Percentiles rank a stretch among this genome's conserved stretches.
phyloP scores from a whole-genome alignment of 345 rosid genomes.

The Trapa incisa region DNA sequence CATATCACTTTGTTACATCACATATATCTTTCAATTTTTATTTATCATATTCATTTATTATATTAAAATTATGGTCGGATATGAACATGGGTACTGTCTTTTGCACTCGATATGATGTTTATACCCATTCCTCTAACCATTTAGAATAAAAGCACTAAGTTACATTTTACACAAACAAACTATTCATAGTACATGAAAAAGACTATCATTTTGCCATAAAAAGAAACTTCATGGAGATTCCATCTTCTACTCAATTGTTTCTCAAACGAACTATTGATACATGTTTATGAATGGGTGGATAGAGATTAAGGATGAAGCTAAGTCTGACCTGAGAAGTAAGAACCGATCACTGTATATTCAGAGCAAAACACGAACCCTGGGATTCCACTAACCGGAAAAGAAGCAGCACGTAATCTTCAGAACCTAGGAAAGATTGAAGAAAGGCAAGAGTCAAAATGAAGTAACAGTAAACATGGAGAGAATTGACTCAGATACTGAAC shows the following conservation, averaged over 20 bases:
- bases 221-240: background rate
- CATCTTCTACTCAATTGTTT: background rate
- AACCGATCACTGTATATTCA: constrained; percentile 13
- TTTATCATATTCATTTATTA: no score
- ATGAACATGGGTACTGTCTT: no score
- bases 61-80: no score
- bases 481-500: background rate
- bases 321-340: constrained; percentile 13
- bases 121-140: no score
- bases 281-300: background rate
- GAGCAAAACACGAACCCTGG: constrained; percentile 9
- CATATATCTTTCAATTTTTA: no score
- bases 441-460: background rate
- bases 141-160: no score
- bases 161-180: no score
- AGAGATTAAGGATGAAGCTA: constrained; percentile 4
- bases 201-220: background rate
- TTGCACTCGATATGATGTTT: no score
- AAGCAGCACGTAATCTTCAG: constrained; percentile 1
- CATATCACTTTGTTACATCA: no score
- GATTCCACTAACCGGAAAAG: constrained; percentile 14
- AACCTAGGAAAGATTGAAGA: background rate
- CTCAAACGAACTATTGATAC: background rate
- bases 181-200: no score
- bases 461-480: background rate